Base-by-base conservation (phyloP, 2,329 filamentous ascomycete genomes). In the Xylogone sp. region DNA sequence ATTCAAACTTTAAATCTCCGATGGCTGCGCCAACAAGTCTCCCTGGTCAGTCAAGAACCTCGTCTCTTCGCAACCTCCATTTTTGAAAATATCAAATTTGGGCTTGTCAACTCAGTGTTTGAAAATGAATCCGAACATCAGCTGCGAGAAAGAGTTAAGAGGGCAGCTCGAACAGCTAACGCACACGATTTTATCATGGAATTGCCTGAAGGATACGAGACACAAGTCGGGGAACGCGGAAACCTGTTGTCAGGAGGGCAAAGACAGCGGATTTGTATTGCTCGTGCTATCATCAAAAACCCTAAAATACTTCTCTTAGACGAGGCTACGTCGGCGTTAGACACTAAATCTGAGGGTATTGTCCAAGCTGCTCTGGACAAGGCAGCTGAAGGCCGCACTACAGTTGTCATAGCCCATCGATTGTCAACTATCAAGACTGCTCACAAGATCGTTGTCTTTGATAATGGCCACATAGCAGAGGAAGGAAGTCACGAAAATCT, bases 221-320 rank as follows among this genome's bases (percentile, higher is more conserved):
- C 93, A 0, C 84, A 93, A 56, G 92, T 97, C n/a, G 93, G 93
- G 49, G 90, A 96, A 69, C 85, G 90, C 55, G 92, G 92, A 5
- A 94, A 95, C 66, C 72, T 96, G 49, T 77, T 97, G 10, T 94
- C 88, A 48, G 92, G 92, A 66, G 93, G 92, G 19, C 93, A 97
- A 70, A 95, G 96, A 68, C 92, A 97, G 71, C 88, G 92, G 58
- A 93, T 97, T 62, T 90, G 91, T 9, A 96, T 96, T 67, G 90
- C 92, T 3, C 79, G 90, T 61, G 91, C 91, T 42, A 81, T 96
- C 47, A 88, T 96, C 21, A 92, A 87, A 7, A 88, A 96, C 59
- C 91, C 91, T 0, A 93, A 90, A 72, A 83, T 97, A 62, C 77
- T 97, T 1, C 78, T 97, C 1, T 83, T 97, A 4, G 93, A 97